Evolutionary conservation across 2,329 filamentous ascomycete genomes (phyloP).

Genomic region (Fusarium drepaniforme): DNA sequence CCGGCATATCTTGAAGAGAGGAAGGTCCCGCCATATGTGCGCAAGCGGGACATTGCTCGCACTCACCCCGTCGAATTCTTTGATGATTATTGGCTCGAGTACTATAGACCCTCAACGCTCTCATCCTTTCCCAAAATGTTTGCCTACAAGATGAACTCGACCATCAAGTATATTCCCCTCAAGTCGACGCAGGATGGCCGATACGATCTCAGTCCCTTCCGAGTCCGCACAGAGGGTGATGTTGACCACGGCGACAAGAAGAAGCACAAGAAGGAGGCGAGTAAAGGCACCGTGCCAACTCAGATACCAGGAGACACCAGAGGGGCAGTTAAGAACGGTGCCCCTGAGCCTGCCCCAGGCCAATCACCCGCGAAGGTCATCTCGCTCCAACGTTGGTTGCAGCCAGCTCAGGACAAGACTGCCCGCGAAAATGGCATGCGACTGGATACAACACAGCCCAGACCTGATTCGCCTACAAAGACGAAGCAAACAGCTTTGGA

Average conservation of each 20-base stretch:
- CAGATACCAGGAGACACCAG: constrained; percentile 37
- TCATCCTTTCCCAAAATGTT: constrained; percentile 95
- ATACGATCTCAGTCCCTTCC: constrained; percentile 90
- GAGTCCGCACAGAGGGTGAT: constrained; percentile 76
- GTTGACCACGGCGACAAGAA: constrained; percentile 72
- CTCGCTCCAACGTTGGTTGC: constrained; percentile 73
- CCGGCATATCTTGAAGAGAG: constrained; percentile 76
- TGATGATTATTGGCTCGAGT: constrained; percentile 98
- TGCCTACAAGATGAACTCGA: constrained; percentile 91
- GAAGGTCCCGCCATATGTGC: constrained; percentile 62
- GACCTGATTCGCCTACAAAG: constrained; percentile 47
- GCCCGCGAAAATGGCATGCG: constrained; percentile 27
- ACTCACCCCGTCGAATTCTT: constrained; percentile 70
- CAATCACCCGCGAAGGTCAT: constrained; percentile 60
- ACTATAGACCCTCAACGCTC: constrained; percentile 88
- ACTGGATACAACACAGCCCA: constrained; percentile 31
- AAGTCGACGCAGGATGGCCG: constrained; percentile 78
- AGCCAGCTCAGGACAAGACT: constrained; percentile 57
- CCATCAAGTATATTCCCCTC: constrained; percentile 84
- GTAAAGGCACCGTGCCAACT: constrained; percentile 72
- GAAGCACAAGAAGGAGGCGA: constrained; percentile 75
- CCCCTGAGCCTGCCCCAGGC: constrained; percentile 54
- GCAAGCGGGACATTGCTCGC: constrained; percentile 50
- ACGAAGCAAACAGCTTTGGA: constrained; percentile 73
- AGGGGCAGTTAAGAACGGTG: constrained; percentile 52